Conservation (phyloP, 1,284 basidiomycete genomes). For the Blastosporella zonata region DNA sequence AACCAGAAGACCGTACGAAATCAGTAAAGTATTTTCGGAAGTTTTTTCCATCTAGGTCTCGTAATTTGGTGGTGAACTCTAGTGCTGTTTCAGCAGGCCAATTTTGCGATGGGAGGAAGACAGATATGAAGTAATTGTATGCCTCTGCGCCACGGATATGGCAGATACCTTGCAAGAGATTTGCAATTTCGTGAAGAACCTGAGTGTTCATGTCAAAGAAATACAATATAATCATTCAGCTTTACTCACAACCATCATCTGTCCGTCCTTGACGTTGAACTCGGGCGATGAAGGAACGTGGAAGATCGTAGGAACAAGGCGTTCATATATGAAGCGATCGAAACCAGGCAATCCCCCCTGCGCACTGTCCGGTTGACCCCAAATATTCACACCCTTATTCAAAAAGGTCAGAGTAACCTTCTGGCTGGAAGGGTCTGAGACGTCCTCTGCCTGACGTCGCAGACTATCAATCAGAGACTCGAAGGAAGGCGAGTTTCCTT, state of each 20-base stretch:
- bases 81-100: conserved; percentile 75
- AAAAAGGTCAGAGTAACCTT: conserved; percentile 85
- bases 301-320: conserved; percentile 82
- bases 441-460: conserved; percentile 73
- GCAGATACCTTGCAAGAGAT: conserved; percentile 78
- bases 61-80: conserved; percentile 78
- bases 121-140: conserved; percentile 74
- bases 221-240: neutral
- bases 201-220: conserved; percentile 29
- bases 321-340: conserved; percentile 90
- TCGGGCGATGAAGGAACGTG: conserved; percentile 74
- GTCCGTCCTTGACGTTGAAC: conserved; percentile 89
- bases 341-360: conserved; percentile 80
- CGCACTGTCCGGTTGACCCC: conserved; percentile 63
- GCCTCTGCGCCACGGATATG: conserved; percentile 83
- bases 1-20: conserved; percentile 71
- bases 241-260: conserved; percentile 70
- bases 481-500: conserved; percentile 82
- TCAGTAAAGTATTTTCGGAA: conserved; percentile 92
- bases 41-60: conserved; percentile 75
- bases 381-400: conserved; percentile 71
- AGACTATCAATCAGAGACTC: conserved; percentile 72
- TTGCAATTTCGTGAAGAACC: conserved; percentile 87
- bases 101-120: conserved; percentile 85
- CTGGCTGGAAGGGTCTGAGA: conserved; percentile 73